These are phyloP conservation scores for Boletus sensibilis DNA, from an alignment of 768 basidiomycete genomes.

Conservation along the genomic window DNA sequence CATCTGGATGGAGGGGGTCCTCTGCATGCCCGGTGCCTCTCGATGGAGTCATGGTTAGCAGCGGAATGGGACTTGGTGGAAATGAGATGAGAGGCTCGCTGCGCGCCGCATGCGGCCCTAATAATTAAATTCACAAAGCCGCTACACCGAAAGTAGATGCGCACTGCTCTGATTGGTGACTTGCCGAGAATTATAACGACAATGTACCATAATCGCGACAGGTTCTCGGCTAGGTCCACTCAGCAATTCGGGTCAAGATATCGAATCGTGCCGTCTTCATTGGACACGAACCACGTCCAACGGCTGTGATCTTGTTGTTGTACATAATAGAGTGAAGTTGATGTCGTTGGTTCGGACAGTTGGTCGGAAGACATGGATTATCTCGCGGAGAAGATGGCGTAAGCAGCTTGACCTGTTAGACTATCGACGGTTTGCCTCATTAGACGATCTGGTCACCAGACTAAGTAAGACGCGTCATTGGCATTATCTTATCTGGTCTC, in stretches of 20 bases:
- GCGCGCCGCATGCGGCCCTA: neutral
- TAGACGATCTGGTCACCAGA: no score
- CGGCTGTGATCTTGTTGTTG: no score
- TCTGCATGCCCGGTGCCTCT: neutral
- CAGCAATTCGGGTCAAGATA: no score
- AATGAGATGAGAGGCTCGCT: no score
- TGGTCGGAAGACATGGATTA: no score
- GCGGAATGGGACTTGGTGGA: neutral
- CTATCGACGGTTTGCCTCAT: no score
- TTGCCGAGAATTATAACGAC: neutral
- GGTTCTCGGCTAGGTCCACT: no score
- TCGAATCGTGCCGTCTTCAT: no score
- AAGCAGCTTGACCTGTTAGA: no score
- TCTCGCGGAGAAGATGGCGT: neutral
- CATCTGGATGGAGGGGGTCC: conserved; percentile 43
- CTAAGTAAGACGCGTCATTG: neutral
- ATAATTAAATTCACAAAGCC: neutral
- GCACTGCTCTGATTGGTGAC: neutral
- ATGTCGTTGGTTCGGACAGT: neutral
- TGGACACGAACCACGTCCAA: neutral
- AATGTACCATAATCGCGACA: neutral
- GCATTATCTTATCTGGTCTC: neutral
- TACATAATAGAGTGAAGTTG: no score
- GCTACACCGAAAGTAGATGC: neutral
- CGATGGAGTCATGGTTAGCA: conserved; percentile 17